phyloP scores from a whole-genome alignment of 331 rosid genomes.

The Phaseolus coccineus region DNA sequence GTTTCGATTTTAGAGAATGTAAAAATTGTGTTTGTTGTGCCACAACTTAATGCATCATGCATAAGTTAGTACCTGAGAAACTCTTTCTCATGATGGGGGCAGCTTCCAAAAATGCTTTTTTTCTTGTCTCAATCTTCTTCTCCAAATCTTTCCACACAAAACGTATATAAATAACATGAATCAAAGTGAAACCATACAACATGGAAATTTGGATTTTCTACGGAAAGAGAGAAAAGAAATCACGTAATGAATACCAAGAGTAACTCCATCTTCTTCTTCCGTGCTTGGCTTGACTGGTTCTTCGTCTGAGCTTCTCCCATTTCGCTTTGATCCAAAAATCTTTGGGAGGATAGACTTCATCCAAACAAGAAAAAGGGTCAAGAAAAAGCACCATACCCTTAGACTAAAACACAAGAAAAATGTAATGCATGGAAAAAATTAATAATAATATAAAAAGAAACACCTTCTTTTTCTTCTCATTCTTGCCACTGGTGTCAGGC shows the following conservation, averaged over 20 bases:
- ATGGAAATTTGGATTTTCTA: neutral
- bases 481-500: slow-evolving; percentile 54
- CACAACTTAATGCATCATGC: no score
- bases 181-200: neutral
- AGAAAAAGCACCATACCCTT: neutral
- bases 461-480: slow-evolving; percentile 78
- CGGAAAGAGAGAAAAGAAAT: neutral
- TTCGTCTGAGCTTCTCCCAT: slow-evolving; percentile 62
- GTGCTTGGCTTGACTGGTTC: slow-evolving; percentile 45
- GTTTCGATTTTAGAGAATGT: neutral
- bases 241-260: slow-evolving; percentile 50
- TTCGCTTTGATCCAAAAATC: slow-evolving; percentile 73
- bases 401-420: neutral
- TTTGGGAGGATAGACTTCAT: slow-evolving; percentile 75
- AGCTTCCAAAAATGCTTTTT: slow-evolving; percentile 59
- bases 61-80: slow-evolving; percentile 59
- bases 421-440: neutral
- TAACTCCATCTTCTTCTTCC: slow-evolving; percentile 54
- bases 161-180: neutral
- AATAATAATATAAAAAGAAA: neutral
- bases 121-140: slow-evolving; percentile 62
- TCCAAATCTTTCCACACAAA: slow-evolving; percentile 54
- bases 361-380: slow-evolving; percentile 27
- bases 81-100: slow-evolving; percentile 58
- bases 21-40: neutral